Conservation (phyloP, 345 rosid species). For the Eucalyptus brandiana region DNA sequence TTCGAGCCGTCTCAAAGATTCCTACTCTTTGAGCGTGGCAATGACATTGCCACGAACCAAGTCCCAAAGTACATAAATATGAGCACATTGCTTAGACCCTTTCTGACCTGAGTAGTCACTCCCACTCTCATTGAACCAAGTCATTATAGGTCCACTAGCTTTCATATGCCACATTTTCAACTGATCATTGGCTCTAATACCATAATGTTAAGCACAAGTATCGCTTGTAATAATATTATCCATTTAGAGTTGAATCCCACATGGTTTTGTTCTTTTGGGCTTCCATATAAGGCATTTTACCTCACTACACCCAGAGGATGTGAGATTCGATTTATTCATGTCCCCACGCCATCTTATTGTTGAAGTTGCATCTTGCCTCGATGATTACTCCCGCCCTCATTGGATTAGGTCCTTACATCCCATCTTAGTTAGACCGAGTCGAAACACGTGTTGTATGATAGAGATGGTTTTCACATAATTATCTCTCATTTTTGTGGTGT, state of each 20-base stretch:
- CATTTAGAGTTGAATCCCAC: accelerated
- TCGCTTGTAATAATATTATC: accelerated
- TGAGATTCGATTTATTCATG: accelerated
- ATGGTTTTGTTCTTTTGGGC: too few species aligned
- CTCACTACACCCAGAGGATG: accelerated
- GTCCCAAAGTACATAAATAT: too few species aligned
- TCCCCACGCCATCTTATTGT: accelerated
- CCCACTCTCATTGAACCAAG: accelerated
- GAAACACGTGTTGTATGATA: too few species aligned
- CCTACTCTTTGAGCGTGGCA: too few species aligned
- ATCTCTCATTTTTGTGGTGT: accelerated
- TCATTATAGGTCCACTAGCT: accelerated
- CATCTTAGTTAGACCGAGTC: too few species aligned
- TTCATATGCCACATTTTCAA: accelerated
- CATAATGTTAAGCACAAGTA: accelerated
- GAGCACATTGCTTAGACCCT: accelerated
- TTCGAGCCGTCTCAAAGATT: too few species aligned
- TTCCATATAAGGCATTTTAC: too few species aligned
- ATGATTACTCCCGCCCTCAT: too few species aligned
- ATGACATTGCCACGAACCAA: accelerated
- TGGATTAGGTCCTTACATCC: too few species aligned
- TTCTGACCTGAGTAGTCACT: accelerated
- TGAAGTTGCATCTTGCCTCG: accelerated
- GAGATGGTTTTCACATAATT: background rate
- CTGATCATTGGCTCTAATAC: accelerated